Evolutionary conservation across 345 rosid genomes (phyloP).

Genomic region (Euphorbia pulcherrima): DNA sequence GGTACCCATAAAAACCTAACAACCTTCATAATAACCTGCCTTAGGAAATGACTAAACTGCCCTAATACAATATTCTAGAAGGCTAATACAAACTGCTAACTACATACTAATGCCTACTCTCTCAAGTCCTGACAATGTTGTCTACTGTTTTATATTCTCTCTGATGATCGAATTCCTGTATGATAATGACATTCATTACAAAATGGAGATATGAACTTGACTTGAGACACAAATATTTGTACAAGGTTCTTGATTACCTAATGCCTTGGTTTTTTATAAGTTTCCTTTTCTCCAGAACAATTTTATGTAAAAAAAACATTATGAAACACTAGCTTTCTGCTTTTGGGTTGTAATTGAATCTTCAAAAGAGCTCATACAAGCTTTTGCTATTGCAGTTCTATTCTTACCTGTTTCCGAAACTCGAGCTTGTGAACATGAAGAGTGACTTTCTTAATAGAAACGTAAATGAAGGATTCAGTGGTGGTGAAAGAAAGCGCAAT

Average conservation of each 20-base stretch:
- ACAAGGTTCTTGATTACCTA: background rate
- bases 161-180: background rate
- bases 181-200: background rate
- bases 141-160: background rate
- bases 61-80: no score
- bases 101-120: no score
- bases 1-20: no score
- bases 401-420: constrained; percentile 67
- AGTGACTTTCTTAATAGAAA: constrained; percentile 87
- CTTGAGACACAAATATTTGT: background rate
- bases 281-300: background rate
- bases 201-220: background rate
- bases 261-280: background rate
- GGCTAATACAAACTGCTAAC: no score
- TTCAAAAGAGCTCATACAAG: constrained; percentile 9
- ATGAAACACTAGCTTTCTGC: background rate
- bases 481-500: constrained; percentile 95
- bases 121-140: no score
- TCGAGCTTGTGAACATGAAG: constrained; percentile 82
- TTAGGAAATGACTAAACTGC: no score
- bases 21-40: no score
- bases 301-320: background rate
- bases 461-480: constrained; percentile 98
- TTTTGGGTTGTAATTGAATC: background rate
- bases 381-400: constrained; percentile 64